These are phyloP conservation scores for Sphagnum fallax DNA, from an alignment of 228 moss, liverwort and hornwort genomes.

Conservation along the genomic window DNA sequence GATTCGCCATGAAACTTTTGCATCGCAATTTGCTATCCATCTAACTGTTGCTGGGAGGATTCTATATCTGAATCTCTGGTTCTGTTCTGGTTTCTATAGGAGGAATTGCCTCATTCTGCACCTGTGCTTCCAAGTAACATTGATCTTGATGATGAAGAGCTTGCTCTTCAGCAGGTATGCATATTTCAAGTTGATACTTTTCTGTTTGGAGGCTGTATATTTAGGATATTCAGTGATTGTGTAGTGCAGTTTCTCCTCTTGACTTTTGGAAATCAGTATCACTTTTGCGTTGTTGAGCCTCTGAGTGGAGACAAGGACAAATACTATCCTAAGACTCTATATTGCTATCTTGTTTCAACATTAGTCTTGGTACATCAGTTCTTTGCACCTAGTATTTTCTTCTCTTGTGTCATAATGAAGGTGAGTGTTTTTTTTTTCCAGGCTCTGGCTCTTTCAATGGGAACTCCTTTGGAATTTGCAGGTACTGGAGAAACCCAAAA, in stretches of 20 bases:
- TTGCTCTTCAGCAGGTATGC: constrained; percentile 45
- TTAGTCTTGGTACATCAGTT: too few relatives aligned
- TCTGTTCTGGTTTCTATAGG: constrained; percentile 3
- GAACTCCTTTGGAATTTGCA: constrained; percentile 15
- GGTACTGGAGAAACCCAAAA: constrained; percentile 11
- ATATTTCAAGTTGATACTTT: neutral
- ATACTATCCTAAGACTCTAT: constrained; percentile 1
- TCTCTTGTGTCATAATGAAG: neutral
- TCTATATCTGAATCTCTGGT: neutral
- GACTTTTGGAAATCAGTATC: neutral
- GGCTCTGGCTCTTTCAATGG: constrained; percentile 49
- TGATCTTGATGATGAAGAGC: constrained; percentile 41
- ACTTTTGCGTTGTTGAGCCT: neutral
- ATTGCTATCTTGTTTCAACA: neutral
- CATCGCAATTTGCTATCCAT: neutral
- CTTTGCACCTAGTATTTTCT: too few relatives aligned
- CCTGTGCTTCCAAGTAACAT: constrained; percentile 5
- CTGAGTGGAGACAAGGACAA: neutral
- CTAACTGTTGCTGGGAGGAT: neutral
- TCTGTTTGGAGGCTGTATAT: neutral
- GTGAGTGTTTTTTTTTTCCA: constrained; percentile 10
- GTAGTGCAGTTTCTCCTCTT: neutral
- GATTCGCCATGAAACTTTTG: neutral
- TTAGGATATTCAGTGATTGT: neutral
- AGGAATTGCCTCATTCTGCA: constrained; percentile 7